Base-by-base conservation (phyloP, 768 basidiomycete genomes). In the Rhizopogon vesiculosus region DNA sequence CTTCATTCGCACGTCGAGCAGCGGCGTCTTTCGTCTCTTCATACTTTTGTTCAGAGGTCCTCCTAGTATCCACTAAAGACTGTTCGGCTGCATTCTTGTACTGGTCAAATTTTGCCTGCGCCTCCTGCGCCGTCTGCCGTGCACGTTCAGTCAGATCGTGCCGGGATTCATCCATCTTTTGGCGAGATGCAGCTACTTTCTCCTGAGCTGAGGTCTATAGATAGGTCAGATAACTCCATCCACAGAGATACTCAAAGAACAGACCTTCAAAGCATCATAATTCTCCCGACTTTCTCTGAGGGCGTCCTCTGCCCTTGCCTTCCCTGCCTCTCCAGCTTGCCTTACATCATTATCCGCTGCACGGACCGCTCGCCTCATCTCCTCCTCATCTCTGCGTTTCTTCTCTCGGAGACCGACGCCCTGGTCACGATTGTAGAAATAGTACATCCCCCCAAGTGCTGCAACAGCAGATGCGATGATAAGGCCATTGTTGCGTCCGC, bases 211-310 rank as follows among this genome's bases (percentile, higher is more conserved):
- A 60, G 12, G 69, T 60, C 58, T 69, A 46, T 9, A 5, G 28
- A 16, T 18, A 45, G 7, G 25, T 55, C 28, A 28, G 16, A 40
- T 29, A 6, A 12, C 15, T 6, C 2, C 12, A 16, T 7, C 29
- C 15, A 35, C 28, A 39, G 33, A 7, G 3, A 41, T 38, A 4
- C 39, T 39, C 28, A 6, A 35, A 52, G 7, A n/a, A 56, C 68
- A 28, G 19, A 77, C 75, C 72, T 73, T 76, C 7, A 64, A 56
- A 4, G 69, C 64, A 10, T 69, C 64, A 50, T 70, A 74, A n/a
- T 63, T 67, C 18, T 63, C 59, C 60, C 69, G 63, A 45, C 67
- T 66, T 61, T 74, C 67, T 15, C 62, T 62, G 12, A 62, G 59
- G 1, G 51, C 61, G 12, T 59, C 58, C n/a, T 74, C 70, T 5